Evolutionary conservation across 495 filamentous ascomycete genomes (phyloP), one percentile per base, ranked within the genome.

Genomic region (Xylaria nigripes): DNA sequence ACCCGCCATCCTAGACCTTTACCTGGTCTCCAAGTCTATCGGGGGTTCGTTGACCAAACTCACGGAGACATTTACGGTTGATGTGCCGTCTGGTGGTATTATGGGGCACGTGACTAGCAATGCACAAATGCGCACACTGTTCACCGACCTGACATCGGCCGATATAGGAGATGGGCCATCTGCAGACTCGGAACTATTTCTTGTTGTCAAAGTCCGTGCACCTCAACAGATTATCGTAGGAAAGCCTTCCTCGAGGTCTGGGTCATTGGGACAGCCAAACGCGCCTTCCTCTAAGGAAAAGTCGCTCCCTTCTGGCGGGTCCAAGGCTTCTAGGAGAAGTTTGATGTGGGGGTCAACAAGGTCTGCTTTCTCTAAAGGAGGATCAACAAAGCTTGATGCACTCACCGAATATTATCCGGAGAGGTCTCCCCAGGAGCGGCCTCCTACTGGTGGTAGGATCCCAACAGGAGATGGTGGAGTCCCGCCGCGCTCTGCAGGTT

Each of bases 161-260:
- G 94, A 99, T 67, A 85, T 94, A 58, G 90, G 89, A 21, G 89
- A 95, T 53, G 81, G 78, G 3, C 77, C 83, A 3, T 76, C 82
- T 22, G 76, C 75, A 44, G 81, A 82, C 2, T 76, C 75, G 9
- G 81, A 90, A 45, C 65, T 96, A 24, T 97, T 85, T 63, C 74
- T 97, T 1, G 82, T 96, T n/a, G 86, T 90, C 48, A 86, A 86
- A 55, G 80, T 96, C 24, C 81, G 88, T 25, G 80, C 83, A 6
- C 71, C 79, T 12, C 79, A 86, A 55, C 72, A 78, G 38, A 67
- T 82, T 3, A 19, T 77, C 61, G 45, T 67, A 8, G 62, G 65
- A 18, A 76, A 76, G 43, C 78, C 76, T 6, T 61, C 65, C 24
- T 77, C 77, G 24, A 63, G 71, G 45, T 72, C 73, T 6, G 75